Percentiles rank a stretch among this genome's conserved stretches.
Evolutionary conservation across 2,329 filamentous ascomycete species (phyloP).

Genomic region (Teratosphaeria gauchensis): DNA sequence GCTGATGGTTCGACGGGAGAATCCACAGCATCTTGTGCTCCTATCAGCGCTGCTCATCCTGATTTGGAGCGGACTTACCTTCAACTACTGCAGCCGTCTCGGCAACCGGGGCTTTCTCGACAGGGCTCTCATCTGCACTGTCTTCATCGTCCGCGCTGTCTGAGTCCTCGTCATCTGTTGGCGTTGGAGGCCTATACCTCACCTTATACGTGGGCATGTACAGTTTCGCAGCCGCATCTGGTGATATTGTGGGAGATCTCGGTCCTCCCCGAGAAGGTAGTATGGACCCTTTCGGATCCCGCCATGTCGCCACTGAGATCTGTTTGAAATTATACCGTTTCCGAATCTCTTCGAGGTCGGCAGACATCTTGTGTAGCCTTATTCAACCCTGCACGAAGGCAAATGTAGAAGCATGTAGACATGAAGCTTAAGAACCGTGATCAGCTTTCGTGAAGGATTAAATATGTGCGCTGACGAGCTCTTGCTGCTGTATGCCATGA

Average conservation of each 20-base stretch:
- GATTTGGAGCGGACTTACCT: neutral
- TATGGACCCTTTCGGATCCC: slow-evolving; percentile 16
- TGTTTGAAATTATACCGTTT: slow-evolving; percentile 15
- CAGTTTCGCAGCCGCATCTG: slow-evolving; percentile 13
- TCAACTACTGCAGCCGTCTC: neutral
- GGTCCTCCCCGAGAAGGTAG: slow-evolving; percentile 18
- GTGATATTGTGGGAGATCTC: slow-evolving; percentile 10
- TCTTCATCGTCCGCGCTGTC: slow-evolving; percentile 7
- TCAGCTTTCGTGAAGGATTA: neutral
- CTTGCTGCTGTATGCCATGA: neutral
- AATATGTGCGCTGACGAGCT: neutral
- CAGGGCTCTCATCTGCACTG: neutral
- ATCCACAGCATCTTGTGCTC: neutral
- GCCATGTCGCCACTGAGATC: slow-evolving; percentile 18
- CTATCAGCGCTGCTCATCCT: neutral
- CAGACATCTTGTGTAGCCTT: slow-evolving; percentile 5
- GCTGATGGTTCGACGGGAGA: neutral
- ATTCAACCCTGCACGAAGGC: neutral
- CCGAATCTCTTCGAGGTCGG: slow-evolving; percentile 11
- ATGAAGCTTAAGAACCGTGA: neutral
- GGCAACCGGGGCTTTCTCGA: neutral
- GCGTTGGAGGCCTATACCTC: slow-evolving; percentile 10
- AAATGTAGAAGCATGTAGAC: neutral
- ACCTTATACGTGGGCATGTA: slow-evolving; percentile 19
- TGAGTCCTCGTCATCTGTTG: slow-evolving; percentile 18